Base-by-base conservation (phyloP, 2,329 filamentous ascomycete species). In the Dactylella cylindrospora region DNA sequence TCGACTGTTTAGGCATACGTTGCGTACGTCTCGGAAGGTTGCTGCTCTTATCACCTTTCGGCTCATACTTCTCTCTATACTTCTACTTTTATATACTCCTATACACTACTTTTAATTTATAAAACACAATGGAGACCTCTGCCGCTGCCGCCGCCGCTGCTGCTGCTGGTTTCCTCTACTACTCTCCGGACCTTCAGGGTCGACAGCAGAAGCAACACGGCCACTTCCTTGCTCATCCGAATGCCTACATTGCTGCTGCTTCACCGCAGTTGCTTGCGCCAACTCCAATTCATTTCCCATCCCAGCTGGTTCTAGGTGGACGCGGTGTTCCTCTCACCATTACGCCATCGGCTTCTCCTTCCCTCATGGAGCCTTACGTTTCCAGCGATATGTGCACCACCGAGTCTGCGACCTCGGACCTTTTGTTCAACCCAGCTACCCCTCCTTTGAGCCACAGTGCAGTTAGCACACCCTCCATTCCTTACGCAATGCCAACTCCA, bases 201-300 rank as follows among this genome's bases (percentile, higher is more conserved):
- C 67, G 64, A 38, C 68, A 68, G 50, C 62, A 67, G 32, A 68
- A 67, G 51, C 67, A 68, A 46, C 55, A 61, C 43, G 55, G 55
- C 38, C 67, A 68, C 38, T 69, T 69, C 60, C 54, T 68, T 43
- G 66, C 67, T 28, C 68, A 69, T 17, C 68, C 68, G 29, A 68
- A 68, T 67, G 66, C 66, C 33, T 66, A 66, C 47, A 61, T 61
- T 49, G 47, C 55, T 47, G 47, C 55, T 47, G 55, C 41, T 52
- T 52, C 55, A 41, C 47, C 55, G 55, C 55, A 61, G 55, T 52
- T 61, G 47, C 55, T 61, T 53, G 55, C 55, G 41, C 55, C 55
- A 47, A 61, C 47, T 47, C 55, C 55, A 49, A 61, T 61, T 41
- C 55, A 61, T 33, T 61, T 53, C 31, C 55, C 55, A 61, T 61